Base-by-base conservation (phyloP, 306 rosid genomes). In the Prunus dulcis region DNA sequence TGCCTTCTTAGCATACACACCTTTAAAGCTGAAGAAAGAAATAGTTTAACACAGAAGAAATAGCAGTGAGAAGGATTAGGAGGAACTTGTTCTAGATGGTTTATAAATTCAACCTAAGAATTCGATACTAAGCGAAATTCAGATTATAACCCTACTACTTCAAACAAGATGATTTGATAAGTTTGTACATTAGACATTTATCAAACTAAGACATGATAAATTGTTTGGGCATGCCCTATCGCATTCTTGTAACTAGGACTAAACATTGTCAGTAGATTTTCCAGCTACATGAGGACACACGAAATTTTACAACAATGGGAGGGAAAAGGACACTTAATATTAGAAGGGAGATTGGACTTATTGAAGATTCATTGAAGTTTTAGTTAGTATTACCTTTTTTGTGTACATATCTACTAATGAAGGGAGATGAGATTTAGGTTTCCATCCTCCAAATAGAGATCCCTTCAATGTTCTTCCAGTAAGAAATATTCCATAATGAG, bases 381-480 rank as follows among this genome's bases (percentile, higher is more conserved):
- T 43, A 34, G 51, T 63, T 56, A n/a, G 14, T 13, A 22, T 82
- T 79, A 92, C 98, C 97, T 95, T 95, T 63, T 86, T 88, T 20
- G 74, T 71, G 80, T 92, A 92, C 89, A 90, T 92, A 76, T 92
- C 97, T 30, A 95, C 91, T 64, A 95, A 79, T 38, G 91, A 89
- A 77, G 98, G 98, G 19, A 95, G 88, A 81, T 92, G 92, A 63
- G 98, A 86, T 87, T 95, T 95, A 46, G 98, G 98, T 84, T 82
- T 95, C 98, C 97, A 95, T 79, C 98, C 98, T 73, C 98, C 98
- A 84, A 88, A 90, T 57, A 92, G 82, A 67, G 97, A 71, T 51
- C 98, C 98, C 85, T 88, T 92, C 80, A 95, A 86, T 64, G 97
- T 92, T 87, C 96, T 92, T 83, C 97, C 96, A 58, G 78, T 78